Percentiles rank a stretch among this genome's conserved stretches.
phyloP scores from a whole-genome alignment of 106 monocot genomes.

The Hemerocallis citrina region DNA sequence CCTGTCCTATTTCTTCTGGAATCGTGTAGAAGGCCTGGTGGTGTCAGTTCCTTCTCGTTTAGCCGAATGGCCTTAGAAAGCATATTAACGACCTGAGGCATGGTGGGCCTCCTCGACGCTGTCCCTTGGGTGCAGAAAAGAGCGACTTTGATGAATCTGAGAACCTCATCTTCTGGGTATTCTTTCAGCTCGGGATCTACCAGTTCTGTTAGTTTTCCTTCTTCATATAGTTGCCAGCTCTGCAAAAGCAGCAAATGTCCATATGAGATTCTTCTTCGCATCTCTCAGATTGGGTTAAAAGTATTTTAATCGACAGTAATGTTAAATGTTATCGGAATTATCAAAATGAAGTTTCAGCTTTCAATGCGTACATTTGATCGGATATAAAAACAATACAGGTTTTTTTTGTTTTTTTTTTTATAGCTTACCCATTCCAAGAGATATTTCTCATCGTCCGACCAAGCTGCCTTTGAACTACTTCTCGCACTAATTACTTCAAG shows the following conservation, averaged over 20 bases:
- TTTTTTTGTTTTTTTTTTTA: no score
- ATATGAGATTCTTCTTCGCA: no score
- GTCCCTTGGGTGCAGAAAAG: conserved; percentile 52
- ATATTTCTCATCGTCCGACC: conserved; percentile 16
- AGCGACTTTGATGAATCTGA: conserved; percentile 49
- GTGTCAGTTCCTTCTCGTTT: conserved; percentile 36
- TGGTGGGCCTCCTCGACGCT: conserved; percentile 30
- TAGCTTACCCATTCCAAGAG: conserved; percentile 51
- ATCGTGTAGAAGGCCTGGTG: conserved; percentile 16
- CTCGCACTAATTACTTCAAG: conserved; percentile 69
- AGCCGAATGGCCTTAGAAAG: conserved; percentile 35
- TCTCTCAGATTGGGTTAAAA: no score
- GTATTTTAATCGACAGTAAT: no score
- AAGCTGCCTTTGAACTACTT: conserved; percentile 29
- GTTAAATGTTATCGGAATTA: no score
- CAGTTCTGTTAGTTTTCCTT: conserved; percentile 33
- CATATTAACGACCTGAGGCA: conserved; percentile 58
- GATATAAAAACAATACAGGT: no score
- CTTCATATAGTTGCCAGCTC: conserved; percentile 55
- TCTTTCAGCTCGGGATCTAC: conserved; percentile 38
- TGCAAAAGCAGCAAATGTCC: conserved; percentile 17
- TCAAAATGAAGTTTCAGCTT: no score
- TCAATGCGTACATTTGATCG: no score
- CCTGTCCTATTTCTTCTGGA: neutral
- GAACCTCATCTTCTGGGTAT: conserved; percentile 47